Percentiles rank a stretch among this genome's conserved stretches.
Evolutionary conservation across 2,329 filamentous ascomycete species (phyloP).

Genomic region (Cladosporium sp.): DNA sequence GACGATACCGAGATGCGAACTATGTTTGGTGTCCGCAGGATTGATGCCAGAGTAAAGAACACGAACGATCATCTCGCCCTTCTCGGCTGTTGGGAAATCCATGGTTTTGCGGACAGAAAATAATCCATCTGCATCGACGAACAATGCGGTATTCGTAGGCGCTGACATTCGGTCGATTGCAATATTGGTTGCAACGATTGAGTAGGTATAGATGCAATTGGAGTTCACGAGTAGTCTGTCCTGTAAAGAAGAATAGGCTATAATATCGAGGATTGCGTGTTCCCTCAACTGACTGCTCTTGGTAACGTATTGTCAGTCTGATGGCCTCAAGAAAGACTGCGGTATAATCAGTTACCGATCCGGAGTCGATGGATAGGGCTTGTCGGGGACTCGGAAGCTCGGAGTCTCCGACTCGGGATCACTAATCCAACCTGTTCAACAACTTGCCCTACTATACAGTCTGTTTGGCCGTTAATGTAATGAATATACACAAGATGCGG

Average conservation of each 20-base stretch:
- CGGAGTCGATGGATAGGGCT: no score
- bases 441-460: no score
- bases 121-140: neutral
- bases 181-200: neutral
- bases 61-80: neutral
- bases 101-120: neutral
- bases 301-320: neutral
- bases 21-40: neutral
- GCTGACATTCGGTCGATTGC: neutral
- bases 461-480: no score
- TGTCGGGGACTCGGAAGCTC: neutral
- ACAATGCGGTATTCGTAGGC: neutral
- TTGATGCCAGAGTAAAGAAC: neutral
- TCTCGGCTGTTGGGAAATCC: neutral
- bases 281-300: no score
- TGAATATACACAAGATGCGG: neutral
- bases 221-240: neutral
- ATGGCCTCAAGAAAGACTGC: neutral
- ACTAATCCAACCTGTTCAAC: neutral
- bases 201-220: neutral
- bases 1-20: neutral
- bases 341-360: no score
- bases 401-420: neutral
- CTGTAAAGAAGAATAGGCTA: neutral
- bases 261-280: neutral